Evolutionary conservation across 306 rosid species (phyloP), one percentile per base, ranked within the genome.

Genomic region (Erythrophleum fordii): DNA sequence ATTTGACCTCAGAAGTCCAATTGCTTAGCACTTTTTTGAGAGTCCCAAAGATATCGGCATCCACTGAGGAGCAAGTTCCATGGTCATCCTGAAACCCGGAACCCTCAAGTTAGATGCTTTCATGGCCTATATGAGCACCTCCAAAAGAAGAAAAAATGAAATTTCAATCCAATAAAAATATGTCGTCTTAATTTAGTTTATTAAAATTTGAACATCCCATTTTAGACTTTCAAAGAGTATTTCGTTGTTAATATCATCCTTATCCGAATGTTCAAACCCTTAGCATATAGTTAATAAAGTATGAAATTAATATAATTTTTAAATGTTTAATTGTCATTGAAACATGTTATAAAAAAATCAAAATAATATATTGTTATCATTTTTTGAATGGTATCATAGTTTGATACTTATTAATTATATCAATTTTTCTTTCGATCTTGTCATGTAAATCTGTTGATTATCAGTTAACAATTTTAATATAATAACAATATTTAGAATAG

Each of bases 81-180:
- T 82, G 97, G 89, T 80, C 74, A 80, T 80, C 85, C 89, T 82
- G 20, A 80, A 89, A 79, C 55, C 6, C 77, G 20, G 28, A 71
- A 56, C 25, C 73, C 45, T 72, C 66, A 7, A 76, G n/a, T 84
- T 39, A 13, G 67, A 52, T 80, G 82, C 14, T 77, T 39, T 51
- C 23, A 9, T 65, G 72, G 52, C 69, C 83, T 11, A 58, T 58
- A 44, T 46, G 28, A 51, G 39, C 7, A 14, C 20, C 59, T 80
- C 35, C 11, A 0, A 51, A 52, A 48, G 72, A 75, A 48, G 59
- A 25, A 51, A 61, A 45, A 39, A 45, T 45, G 11, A 45, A 4
- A 39, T 39, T 39, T 2, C 8, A 39, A 7, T 2, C 42, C 42
- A 2, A 0, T 6, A 39, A 39, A 39, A 39, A 39, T n/a, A 0